Evolutionary conservation across 2,329 filamentous ascomycete genomes (phyloP), one percentile per base, ranked within the genome.

Genomic region (Sclerotinia minor): DNA sequence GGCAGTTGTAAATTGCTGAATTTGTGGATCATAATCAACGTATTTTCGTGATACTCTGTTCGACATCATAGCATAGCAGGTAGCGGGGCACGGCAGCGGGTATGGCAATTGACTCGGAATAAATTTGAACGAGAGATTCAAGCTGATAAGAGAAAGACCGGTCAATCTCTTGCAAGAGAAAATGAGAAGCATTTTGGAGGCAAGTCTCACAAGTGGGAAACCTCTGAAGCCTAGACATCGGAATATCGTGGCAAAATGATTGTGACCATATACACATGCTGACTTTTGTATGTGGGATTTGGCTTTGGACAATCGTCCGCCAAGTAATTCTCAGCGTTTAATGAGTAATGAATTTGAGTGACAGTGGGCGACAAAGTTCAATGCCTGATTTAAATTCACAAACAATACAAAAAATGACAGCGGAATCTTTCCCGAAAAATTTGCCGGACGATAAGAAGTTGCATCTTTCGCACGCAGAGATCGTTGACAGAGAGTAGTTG

Each of bases 1-100:
- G 59, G 59, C 59, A 50, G 59, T 61, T 50, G 32, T 11, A 29
- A 38, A 50, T 61, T 38, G 21, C 26, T 24, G 58, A 24, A 47
- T 50, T 21, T 35, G 44, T n/a, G 44, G 44, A 11, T 29, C 44
- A 35, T 49, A 17, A 29, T 49, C 6, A 50, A 50, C 6, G 29
- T 15, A 50, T 38, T 38, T 38, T 50, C n/a, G 58, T 47, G 21
- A 24, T 32, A 24, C n/a, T 50, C 44, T 17, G 5, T 38, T n/a
- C 29, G 45, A 61, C 15, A 61, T 26, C 15, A 38, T 38, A 26
- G 44, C 45, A 29, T 17, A 50, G 21, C 13, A 50, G 15, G 26
- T 15, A 38, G 59, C 38, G 8, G 4, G 38, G 29, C 21, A 29
- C 32, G 21, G 29, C 45, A 50, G 32, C 17, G 2, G 55, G 4